phyloP scores from a whole-genome alignment of 148 eudicot species.

The Rhododendron molle region DNA sequence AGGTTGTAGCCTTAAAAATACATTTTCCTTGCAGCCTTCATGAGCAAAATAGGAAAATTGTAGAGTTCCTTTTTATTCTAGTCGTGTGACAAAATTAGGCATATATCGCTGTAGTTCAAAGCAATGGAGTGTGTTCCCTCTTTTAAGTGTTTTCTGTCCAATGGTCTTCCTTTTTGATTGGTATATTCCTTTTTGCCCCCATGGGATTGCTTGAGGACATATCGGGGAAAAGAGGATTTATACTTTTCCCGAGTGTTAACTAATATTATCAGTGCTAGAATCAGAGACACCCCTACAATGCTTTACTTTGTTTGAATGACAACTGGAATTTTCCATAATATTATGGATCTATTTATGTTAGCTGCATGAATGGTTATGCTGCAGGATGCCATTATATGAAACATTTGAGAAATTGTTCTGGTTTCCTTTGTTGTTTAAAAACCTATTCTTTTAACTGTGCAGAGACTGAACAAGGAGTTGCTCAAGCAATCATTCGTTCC shows the following conservation, averaged over 20 bases:
- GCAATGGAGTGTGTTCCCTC: neutral
- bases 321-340: neutral
- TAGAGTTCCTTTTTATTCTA: neutral
- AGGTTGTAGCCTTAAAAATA: neutral
- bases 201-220: neutral
- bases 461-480: slow-evolving; percentile 91
- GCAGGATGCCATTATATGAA: neutral
- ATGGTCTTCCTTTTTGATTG: neutral
- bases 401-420: neutral
- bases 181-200: neutral
- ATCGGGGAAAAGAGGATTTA: neutral
- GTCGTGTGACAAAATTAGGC: neutral
- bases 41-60: neutral
- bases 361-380: neutral
- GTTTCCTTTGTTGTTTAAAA: neutral
- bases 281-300: neutral
- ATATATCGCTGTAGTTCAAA: neutral
- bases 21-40: neutral
- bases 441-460: neutral
- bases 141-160: neutral
- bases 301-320: neutral
- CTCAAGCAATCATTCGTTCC: slow-evolving; percentile 78
- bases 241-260: neutral
- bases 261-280: neutral
- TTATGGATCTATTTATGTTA: neutral